Conservation (phyloP, 768 basidiomycete genomes). For the Cytidiella melzeri region DNA sequence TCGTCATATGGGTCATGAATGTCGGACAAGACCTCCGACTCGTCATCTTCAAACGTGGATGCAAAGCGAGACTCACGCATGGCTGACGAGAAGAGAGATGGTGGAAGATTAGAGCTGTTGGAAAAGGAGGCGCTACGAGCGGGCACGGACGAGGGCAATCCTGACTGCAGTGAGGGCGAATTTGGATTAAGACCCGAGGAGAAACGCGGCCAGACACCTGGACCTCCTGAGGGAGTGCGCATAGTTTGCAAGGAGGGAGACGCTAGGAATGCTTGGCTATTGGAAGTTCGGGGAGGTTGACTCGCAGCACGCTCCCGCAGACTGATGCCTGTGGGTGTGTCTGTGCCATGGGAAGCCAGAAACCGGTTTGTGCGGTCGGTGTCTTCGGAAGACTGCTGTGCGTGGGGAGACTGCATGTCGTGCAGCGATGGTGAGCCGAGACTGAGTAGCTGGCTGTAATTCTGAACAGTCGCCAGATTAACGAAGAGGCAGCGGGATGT, state of each 20-base stretch:
- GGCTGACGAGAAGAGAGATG: slow-evolving; percentile 51
- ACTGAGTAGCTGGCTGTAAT: slow-evolving; percentile 18
- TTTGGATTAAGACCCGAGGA: slow-evolving; percentile 37
- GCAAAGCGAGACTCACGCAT: slow-evolving; percentile 67
- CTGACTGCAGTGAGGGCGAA: slow-evolving; percentile 24
- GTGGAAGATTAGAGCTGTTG: slow-evolving; percentile 36
- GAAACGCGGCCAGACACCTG: slow-evolving; percentile 30
- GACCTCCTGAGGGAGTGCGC: slow-evolving; percentile 42
- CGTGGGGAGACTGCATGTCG: slow-evolving; percentile 29
- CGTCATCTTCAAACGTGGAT: slow-evolving; percentile 80
- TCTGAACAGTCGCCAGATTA: slow-evolving; percentile 24
- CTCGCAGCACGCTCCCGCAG: slow-evolving; percentile 62
- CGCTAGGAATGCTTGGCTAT: slow-evolving; percentile 37
- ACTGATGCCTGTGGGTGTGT: slow-evolving; percentile 34
- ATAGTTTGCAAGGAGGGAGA: slow-evolving; percentile 47
- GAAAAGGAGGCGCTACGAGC: slow-evolving; percentile 69
- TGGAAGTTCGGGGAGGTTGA: slow-evolving; percentile 55
- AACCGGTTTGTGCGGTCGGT: slow-evolving; percentile 60
- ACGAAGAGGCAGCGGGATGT: slow-evolving; percentile 7
- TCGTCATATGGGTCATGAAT: slow-evolving; percentile 39
- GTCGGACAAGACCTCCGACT: slow-evolving; percentile 58
- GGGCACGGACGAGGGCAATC: slow-evolving; percentile 48
- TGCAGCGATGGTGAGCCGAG: slow-evolving; percentile 21
- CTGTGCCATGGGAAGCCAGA: slow-evolving; percentile 36
- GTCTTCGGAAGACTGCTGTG: slow-evolving; percentile 31